Evolutionary conservation across 495 filamentous ascomycete species (phyloP).

Genomic region (Neurospora sp.): DNA sequence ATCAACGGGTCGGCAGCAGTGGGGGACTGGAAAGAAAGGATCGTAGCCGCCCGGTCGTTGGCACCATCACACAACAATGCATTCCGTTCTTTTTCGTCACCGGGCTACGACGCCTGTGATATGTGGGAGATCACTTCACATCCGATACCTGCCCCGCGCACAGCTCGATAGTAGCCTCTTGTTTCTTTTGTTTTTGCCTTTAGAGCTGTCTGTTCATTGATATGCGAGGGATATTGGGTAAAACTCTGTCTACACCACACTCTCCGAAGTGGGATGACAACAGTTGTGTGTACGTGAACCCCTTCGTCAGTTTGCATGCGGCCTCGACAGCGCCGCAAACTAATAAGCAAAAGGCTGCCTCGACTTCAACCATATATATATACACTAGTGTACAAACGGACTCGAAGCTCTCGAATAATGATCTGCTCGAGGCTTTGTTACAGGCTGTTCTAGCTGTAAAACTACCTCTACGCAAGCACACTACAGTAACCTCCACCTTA

Average conservation of each 20-base stretch:
- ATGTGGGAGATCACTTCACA: background rate
- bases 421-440: background rate
- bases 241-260: background rate
- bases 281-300: too few relatives aligned
- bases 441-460: too few relatives aligned
- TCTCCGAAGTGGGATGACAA: too few relatives aligned
- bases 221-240: background rate
- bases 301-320: background rate
- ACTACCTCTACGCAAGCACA: background rate
- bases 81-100: background rate
- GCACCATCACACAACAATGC: background rate
- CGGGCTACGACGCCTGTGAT: background rate
- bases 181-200: background rate
- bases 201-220: background rate
- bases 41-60: background rate
- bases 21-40: background rate
- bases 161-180: background rate
- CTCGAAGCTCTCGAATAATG: background rate
- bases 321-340: background rate
- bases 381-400: background rate
- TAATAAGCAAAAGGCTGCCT: background rate
- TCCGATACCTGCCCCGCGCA: background rate
- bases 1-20: background rate
- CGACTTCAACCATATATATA: too few relatives aligned
- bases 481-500: background rate